Percentiles rank a stretch among this genome's conserved stretches.
phyloP scores from a whole-genome alignment of 805 yeast genomes.

The Jamesozyma hellenica region DNA sequence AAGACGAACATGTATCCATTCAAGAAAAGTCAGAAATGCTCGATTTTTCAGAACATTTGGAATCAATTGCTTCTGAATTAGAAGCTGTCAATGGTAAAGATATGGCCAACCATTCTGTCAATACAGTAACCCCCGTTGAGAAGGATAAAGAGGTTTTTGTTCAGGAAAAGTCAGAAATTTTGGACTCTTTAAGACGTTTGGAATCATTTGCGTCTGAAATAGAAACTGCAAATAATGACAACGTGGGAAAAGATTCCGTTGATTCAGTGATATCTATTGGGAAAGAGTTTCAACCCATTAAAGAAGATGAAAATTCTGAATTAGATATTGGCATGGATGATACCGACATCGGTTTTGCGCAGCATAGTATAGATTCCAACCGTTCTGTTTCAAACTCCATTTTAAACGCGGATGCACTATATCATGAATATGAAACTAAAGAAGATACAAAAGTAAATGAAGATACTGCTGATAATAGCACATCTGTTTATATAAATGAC shows the following conservation, averaged over 20 bases:
- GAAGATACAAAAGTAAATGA: neutral
- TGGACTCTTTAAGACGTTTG: conserved; percentile 3
- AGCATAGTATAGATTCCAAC: too few species aligned
- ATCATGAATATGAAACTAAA: too few species aligned
- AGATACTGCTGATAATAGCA: neutral
- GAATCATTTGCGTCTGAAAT: neutral
- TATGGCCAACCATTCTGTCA: too few species aligned
- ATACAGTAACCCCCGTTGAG: too few species aligned
- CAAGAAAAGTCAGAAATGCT: neutral
- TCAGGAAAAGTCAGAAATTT: neutral
- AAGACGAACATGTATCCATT: too few species aligned
- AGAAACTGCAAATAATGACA: neutral
- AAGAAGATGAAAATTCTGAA: neutral
- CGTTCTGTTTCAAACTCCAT: too few species aligned
- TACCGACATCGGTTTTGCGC: neutral
- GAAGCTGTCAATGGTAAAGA: too few species aligned
- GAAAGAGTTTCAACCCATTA: neutral
- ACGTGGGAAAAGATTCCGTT: neutral
- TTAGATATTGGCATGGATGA: neutral
- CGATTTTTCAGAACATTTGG: conserved; percentile 3
- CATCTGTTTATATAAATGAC: too few species aligned
- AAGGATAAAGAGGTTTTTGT: too few species aligned
- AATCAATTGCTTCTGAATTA: too few species aligned
- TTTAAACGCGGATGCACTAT: too few species aligned
- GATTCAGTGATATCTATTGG: neutral